Base-by-base conservation (phyloP, 129 eudicot genomes). In the Silybum marianum region DNA sequence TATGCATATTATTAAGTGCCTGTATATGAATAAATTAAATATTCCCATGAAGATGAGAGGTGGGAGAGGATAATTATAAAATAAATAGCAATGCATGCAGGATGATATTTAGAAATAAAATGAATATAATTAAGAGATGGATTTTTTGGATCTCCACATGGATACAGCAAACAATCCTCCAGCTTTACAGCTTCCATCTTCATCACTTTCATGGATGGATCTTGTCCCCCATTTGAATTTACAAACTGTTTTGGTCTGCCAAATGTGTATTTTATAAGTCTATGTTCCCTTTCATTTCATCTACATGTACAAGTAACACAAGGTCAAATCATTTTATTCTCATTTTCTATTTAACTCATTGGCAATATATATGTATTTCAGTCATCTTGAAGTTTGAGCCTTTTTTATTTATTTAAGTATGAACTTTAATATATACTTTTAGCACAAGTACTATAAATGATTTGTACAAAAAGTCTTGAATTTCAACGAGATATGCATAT, bases 111-210 rank as follows among this genome's bases (percentile, higher is more conserved):
- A 65, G 69, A 65, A 65, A 19, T 65, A 46, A 38, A 63, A 65
- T 76, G 66, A 60, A 73, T 75, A 58, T 58, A 48, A 48, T 48
- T 48, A 58, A 58, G 30, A 80, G 30, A 80, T 72, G 77, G 62
- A 72, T 83, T 78, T 78, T 78, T 58, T 83, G 83, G 79, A 78
- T 78, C 83, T 83, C 86, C 86, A 83, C 86, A 78, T 83, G 83
- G 83, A 83, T 78, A 83, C 86, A 83, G 83, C 86, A 83, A 83
- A 78, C 83, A 83, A 78, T 46, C 69, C 83, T 83, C 83, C 86
- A 78, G 83, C 86, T 83, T 83, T 83, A 78, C 83, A 83, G 79
- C 83, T 78, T 83, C 86, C 69, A 83, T 83, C 82, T 83, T 78
- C 44, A 78, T 78, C 83, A 83, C 83, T 83, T 83, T 83, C 83